phyloP scores from a whole-genome alignment of 2,329 filamentous ascomycete genomes.

The Aspergillus neoniger region DNA sequence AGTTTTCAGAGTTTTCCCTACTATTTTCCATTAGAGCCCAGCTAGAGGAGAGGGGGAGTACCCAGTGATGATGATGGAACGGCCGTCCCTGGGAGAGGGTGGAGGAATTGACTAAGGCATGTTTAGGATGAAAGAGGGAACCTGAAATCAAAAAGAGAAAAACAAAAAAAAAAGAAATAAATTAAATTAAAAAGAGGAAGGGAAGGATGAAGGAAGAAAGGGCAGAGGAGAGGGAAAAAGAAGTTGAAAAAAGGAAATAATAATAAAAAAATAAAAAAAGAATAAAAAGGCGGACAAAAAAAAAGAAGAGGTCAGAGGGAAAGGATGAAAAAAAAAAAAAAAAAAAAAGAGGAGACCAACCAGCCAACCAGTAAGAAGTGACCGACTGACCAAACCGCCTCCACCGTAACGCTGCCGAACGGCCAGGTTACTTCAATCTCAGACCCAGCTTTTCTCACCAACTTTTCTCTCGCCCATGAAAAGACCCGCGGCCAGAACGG shows the following conservation, averaged over 20 bases:
- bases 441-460: background rate
- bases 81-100: background rate
- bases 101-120: background rate
- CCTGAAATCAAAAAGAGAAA: too few species aligned
- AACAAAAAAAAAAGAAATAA: too few species aligned
- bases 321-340: background rate
- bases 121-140: background rate
- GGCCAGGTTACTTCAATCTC: background rate
- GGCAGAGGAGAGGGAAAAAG: too few species aligned
- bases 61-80: background rate
- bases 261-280: background rate
- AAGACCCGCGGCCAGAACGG: slow-evolving; percentile 7
- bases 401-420: slow-evolving; percentile 1
- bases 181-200: too few species aligned
- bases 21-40: slow-evolving; percentile 1
- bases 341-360: background rate
- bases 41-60: background rate
- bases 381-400: slow-evolving; percentile 1
- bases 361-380: background rate
- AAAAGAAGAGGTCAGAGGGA: background rate
- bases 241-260: background rate
- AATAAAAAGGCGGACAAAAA: background rate
- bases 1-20: slow-evolving; percentile 10
- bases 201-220: too few species aligned
- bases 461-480: background rate